These are phyloP conservation scores for Talaromyces marneffei DNA, from an alignment of 2,329 filamentous ascomycete species.

Conservation along the genomic window DNA sequence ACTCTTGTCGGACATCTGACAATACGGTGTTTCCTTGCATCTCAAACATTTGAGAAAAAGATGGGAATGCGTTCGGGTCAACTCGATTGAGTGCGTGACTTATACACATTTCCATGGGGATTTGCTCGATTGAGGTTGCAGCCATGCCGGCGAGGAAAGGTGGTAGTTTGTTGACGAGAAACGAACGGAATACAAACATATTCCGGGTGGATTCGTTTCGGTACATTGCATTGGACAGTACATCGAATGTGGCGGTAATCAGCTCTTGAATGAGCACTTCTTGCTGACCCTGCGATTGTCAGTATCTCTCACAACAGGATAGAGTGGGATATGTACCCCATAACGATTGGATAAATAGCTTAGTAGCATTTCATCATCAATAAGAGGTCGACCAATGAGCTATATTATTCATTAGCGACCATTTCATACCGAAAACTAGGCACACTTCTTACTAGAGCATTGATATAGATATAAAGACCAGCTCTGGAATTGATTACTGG, in stretches of 20 bases:
- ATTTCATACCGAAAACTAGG: background rate
- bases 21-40: constrained; percentile 55
- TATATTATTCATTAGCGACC: constrained; percentile 31
- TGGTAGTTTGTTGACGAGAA: constrained; percentile 70
- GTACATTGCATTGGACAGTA: constrained; percentile 80
- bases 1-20: constrained; percentile 68
- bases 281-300: constrained; percentile 57
- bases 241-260: constrained; percentile 81
- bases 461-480: constrained; percentile 79
- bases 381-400: constrained; percentile 73
- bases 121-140: constrained; percentile 51
- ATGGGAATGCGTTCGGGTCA: constrained; percentile 58
- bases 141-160: constrained; percentile 55
- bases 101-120: constrained; percentile 60
- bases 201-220: constrained; percentile 55
- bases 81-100: constrained; percentile 60
- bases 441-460: constrained; percentile 58
- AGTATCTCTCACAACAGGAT: background rate
- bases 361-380: constrained; percentile 74
- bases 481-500: constrained; percentile 70
- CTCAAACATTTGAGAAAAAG: constrained; percentile 59
- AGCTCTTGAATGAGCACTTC: constrained; percentile 74
- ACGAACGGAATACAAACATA: constrained; percentile 73
- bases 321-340: constrained; percentile 49
- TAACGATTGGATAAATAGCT: constrained; percentile 81